These are phyloP conservation scores for Phialophora expanda DNA, from an alignment of 2,329 filamentous ascomycete genomes.

Conservation along the genomic window DNA sequence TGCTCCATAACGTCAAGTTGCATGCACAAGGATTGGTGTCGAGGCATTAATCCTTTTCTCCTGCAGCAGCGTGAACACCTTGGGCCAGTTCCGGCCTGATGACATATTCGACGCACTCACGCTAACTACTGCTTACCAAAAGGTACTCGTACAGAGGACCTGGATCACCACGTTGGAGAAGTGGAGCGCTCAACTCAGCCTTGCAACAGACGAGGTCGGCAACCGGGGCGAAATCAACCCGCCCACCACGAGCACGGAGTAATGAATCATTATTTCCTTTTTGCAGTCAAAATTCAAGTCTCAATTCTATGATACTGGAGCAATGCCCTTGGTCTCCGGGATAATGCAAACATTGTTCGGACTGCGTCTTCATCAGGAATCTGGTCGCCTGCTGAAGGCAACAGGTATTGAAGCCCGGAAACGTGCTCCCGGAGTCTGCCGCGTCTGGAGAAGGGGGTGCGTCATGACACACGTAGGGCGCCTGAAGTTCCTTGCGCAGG, in stretches of 20 bases:
- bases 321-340: not conserved
- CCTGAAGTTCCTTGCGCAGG: constrained; percentile 23
- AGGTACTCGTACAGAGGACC: constrained; percentile 8
- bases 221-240: constrained; percentile 17
- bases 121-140: constrained; percentile 31
- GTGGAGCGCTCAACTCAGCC: constrained; percentile 9
- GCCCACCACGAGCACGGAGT: not conserved
- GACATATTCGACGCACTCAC: constrained; percentile 20
- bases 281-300: not conserved
- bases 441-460: not conserved
- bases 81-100: constrained; percentile 8
- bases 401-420: not conserved
- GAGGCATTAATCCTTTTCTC: not conserved
- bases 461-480: constrained; percentile 16
- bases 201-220: constrained; percentile 2
- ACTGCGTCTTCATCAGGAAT: not conserved
- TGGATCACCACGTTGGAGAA: not conserved
- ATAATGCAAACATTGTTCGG: not conserved
- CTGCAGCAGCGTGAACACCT: not conserved
- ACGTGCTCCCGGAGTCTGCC: not conserved
- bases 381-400: not conserved
- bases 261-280: not conserved
- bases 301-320: not conserved
- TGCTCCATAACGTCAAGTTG: not conserved
- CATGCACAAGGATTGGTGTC: not conserved